phyloP scores from a whole-genome alignment of 352 stramenopile species.

The Pythium pyrilobum region DNA sequence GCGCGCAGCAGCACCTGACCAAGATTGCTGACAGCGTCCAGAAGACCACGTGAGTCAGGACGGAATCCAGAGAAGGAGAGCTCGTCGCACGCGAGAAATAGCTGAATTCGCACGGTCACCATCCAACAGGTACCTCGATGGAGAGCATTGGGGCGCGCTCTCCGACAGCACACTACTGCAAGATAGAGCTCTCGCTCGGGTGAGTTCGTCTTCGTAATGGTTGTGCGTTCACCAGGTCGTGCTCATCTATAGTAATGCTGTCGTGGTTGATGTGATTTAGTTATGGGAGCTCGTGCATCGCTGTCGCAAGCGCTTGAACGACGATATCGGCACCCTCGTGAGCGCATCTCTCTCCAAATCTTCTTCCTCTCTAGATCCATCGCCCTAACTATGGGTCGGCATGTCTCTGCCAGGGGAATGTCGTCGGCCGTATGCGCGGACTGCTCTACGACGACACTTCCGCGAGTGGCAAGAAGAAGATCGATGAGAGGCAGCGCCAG shows the following conservation, averaged over 20 bases:
- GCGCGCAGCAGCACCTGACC: constrained; percentile 53
- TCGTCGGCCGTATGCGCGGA: constrained; percentile 41
- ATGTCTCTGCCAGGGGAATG: constrained; percentile 1
- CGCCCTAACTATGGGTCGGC: background rate
- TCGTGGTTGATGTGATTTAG: constrained; percentile 11
- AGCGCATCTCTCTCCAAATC: background rate
- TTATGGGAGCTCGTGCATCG: constrained; percentile 70
- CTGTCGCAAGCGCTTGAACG: constrained; percentile 44
- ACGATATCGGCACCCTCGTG: constrained; percentile 48
- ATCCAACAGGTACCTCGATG: constrained; percentile 45
- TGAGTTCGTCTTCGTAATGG: constrained; percentile 8
- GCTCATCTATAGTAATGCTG: background rate
- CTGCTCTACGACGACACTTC: constrained; percentile 22
- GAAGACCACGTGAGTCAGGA: constrained; percentile 52
- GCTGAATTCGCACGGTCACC: background rate
- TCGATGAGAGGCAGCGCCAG: constrained; percentile 23
- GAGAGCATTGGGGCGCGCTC: constrained; percentile 58
- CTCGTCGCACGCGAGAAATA: too few species aligned
- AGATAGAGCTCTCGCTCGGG: constrained; percentile 37
- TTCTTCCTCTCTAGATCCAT: too few species aligned
- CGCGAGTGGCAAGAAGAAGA: constrained; percentile 12
- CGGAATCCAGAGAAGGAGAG: too few species aligned
- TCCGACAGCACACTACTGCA: constrained; percentile 44
- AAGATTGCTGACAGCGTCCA: constrained; percentile 69
- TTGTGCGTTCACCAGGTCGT: background rate